These are phyloP conservation scores for Talaromyces sp. DNA, from an alignment of 2,329 filamentous ascomycete genomes.

Conservation along the genomic window DNA sequence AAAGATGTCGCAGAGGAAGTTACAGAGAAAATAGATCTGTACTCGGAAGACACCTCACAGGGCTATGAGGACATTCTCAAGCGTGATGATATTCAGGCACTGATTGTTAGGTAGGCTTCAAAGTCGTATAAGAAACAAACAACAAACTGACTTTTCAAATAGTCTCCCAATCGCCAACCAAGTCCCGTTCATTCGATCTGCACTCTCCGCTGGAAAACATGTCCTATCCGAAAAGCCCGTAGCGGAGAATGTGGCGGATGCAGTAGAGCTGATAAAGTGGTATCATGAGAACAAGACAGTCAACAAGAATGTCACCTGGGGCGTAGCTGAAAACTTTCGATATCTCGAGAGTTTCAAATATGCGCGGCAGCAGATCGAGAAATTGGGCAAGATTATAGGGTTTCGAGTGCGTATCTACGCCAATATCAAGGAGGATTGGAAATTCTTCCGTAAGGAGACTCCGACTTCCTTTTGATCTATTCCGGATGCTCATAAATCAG, in stretches of 20 bases:
- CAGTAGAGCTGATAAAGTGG: slow-evolving; percentile 50
- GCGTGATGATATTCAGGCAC: slow-evolving; percentile 49
- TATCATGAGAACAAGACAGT: slow-evolving; percentile 42
- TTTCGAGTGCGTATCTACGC: slow-evolving; percentile 50
- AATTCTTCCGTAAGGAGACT: slow-evolving; percentile 49
- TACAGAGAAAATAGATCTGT: slow-evolving; percentile 45
- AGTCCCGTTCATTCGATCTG: slow-evolving; percentile 50
- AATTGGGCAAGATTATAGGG: slow-evolving; percentile 48
- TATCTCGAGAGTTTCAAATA: slow-evolving; percentile 49
- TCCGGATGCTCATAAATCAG: slow-evolving; percentile 21
- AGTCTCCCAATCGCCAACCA: slow-evolving; percentile 54
- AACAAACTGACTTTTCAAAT: neutral
- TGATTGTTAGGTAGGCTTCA: slow-evolving; percentile 45
- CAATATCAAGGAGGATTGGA: slow-evolving; percentile 48
- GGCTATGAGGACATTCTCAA: slow-evolving; percentile 47
- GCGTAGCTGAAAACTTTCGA: slow-evolving; percentile 58
- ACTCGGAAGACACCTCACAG: slow-evolving; percentile 54
- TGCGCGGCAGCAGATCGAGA: slow-evolving; percentile 45
- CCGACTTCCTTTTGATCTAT: neutral
- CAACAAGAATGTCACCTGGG: slow-evolving; percentile 40
- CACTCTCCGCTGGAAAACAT: slow-evolving; percentile 52
- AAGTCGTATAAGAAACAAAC: neutral
- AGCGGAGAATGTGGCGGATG: slow-evolving; percentile 52
- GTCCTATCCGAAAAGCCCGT: slow-evolving; percentile 59
- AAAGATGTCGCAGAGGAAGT: slow-evolving; percentile 36